Percentiles rank a stretch among this genome's conserved stretches.
These are phyloP conservation scores for Syzygium jambos DNA, from an alignment of 345 rosid species.

Conservation along the genomic window DNA sequence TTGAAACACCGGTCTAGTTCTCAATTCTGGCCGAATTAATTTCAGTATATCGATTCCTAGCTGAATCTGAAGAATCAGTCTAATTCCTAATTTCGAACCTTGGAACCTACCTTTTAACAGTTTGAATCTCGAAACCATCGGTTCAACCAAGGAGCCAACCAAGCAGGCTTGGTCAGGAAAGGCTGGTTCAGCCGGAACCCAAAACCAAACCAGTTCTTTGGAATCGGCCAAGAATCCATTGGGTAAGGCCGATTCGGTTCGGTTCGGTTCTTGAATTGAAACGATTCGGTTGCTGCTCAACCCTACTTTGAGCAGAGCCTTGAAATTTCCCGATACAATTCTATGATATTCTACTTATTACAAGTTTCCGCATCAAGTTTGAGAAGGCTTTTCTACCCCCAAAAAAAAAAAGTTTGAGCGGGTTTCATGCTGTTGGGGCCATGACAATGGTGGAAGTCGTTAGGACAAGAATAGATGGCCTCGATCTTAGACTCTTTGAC, in stretches of 20 bases:
- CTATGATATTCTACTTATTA: neutral
- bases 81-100: neutral
- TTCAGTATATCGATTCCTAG: neutral
- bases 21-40: neutral
- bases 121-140: neutral
- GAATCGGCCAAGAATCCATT: neutral
- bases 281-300: neutral
- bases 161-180: neutral
- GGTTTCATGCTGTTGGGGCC: neutral
- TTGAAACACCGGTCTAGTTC: neutral
- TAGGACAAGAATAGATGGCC: neutral
- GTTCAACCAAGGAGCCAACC: neutral
- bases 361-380: neutral
- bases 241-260: neutral
- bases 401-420: neutral
- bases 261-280: neutral
- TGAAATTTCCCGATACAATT: neutral
- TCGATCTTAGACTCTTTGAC: neutral
- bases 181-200: neutral
- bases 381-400: no score
- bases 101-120: neutral
- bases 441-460: neutral
- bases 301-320: neutral
- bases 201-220: neutral
- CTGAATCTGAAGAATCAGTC: neutral